A percentile compares a stretch with the other conserved stretches of the same genome.
Evolutionary conservation across 768 basidiomycete genomes (phyloP).

Genomic region (Pisolithus microcarpus): DNA sequence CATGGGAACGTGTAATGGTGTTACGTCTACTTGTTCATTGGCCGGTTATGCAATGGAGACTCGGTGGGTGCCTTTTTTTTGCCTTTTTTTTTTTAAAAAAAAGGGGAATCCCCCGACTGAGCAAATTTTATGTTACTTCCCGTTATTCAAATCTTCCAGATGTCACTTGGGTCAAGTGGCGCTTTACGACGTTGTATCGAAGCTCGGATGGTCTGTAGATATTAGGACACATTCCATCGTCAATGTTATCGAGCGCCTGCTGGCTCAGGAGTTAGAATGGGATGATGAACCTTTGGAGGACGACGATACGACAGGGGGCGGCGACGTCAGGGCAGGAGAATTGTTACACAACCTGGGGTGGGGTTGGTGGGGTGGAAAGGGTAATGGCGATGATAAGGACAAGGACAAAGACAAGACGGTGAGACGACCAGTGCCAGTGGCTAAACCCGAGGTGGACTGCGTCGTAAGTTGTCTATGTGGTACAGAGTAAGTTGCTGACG

Average conservation of each 20-base stretch:
- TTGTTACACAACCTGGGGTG: slow-evolving; percentile 2
- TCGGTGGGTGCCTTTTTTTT: too few species aligned
- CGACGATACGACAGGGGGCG: background rate
- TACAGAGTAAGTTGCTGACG: slow-evolving; percentile 1
- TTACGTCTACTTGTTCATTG: slow-evolving; percentile 69
- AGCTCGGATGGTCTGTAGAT: slow-evolving; percentile 73
- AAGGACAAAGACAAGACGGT: slow-evolving; percentile 9
- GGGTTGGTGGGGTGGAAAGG: slow-evolving; percentile 27
- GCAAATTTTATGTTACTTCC: background rate
- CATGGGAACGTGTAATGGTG: slow-evolving; percentile 75
- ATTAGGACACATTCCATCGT: slow-evolving; percentile 64
- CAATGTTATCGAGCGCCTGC: slow-evolving; percentile 61
- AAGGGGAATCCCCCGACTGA: too few species aligned
- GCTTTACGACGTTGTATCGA: slow-evolving; percentile 79
- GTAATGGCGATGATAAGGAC: slow-evolving; percentile 26
- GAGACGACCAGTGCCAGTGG: slow-evolving; percentile 38
- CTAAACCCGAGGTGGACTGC: slow-evolving; percentile 55
- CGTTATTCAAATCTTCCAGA: slow-evolving; percentile 19
- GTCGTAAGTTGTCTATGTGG: slow-evolving; percentile 38
- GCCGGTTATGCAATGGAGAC: slow-evolving; percentile 85
- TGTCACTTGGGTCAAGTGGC: slow-evolving; percentile 85
- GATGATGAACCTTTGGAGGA: slow-evolving; percentile 19
- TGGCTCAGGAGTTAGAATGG: slow-evolving; percentile 51
- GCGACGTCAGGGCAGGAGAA: background rate
- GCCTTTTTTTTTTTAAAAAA: too few species aligned